Conservation (phyloP, 345 rosid genomes). For the Pistacia atlantica region DNA sequence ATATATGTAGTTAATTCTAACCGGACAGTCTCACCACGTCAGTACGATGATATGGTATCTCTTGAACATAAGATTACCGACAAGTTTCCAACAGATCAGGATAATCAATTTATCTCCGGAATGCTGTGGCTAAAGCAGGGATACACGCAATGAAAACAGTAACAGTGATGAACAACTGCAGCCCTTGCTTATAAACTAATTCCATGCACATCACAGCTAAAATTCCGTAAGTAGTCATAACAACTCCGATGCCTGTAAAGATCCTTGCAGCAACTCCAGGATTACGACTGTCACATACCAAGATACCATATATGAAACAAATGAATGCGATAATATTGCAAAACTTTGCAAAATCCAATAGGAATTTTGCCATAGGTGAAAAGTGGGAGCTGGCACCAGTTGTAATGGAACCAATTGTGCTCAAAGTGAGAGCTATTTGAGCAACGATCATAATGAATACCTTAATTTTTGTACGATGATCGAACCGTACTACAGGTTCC, state of each 20-base stretch:
- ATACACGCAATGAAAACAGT: too few species aligned
- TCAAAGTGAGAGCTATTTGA: not conserved
- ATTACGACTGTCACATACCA: not conserved
- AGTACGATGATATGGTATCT: too few species aligned
- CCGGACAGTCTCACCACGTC: too few species aligned
- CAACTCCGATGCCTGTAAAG: too few species aligned
- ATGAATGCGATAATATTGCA: not conserved
- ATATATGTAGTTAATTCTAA: too few species aligned
- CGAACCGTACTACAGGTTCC: not conserved
- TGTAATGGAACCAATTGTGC: not conserved
- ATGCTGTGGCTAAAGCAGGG: too few species aligned
- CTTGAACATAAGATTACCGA: too few species aligned
- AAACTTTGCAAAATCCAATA: not conserved
- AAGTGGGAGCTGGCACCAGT: not conserved
- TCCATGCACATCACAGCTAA: not conserved
- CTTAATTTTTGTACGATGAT: not conserved
- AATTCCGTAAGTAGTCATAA: not conserved
- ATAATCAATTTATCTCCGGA: too few species aligned
- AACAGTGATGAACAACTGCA: too few species aligned
- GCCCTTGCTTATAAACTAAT: too few species aligned
- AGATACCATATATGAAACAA: not conserved
- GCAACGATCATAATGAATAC: not conserved
- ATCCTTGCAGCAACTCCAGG: not conserved
- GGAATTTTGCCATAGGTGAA: not conserved
- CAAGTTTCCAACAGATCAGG: too few species aligned